These are phyloP conservation scores for Aureobasidium leucospermi DNA, from an alignment of 2,329 filamentous ascomycete species.

Conservation along the genomic window DNA sequence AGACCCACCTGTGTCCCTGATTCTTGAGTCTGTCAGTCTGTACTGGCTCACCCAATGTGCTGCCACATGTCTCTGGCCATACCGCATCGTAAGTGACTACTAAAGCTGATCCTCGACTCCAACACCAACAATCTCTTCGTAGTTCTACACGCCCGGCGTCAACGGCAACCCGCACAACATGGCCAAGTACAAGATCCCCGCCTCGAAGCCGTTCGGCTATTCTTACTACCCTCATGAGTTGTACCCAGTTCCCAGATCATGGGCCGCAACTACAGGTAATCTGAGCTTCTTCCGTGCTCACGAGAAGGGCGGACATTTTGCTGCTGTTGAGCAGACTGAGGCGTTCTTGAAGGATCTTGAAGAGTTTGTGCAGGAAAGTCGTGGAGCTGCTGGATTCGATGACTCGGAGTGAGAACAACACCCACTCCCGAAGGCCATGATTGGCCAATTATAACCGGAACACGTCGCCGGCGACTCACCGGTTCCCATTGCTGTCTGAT, in stretches of 20 bases:
- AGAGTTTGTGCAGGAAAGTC: constrained; percentile 21
- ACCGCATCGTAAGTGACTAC: constrained; percentile 27
- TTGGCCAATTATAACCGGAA: no score
- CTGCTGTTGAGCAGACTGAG: constrained; percentile 30
- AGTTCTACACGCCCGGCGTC: neutral
- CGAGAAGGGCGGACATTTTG: constrained; percentile 34
- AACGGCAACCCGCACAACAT: neutral
- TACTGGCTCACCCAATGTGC: constrained; percentile 47
- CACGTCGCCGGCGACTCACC: no score
- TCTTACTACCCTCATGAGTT: constrained; percentile 39
- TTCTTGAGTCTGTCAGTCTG: constrained; percentile 43
- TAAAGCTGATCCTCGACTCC: neutral
- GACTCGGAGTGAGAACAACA: neutral
- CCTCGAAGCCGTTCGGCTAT: constrained; percentile 36
- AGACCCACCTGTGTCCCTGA: constrained; percentile 32
- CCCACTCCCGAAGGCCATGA: no score
- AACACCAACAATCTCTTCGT: neutral
- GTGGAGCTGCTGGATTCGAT: neutral
- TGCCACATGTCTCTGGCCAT: constrained; percentile 40
- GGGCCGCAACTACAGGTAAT: constrained; percentile 32
- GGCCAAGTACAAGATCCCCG: constrained; percentile 13
- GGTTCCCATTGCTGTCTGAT: no score
- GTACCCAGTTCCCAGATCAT: constrained; percentile 30
- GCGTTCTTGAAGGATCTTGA: constrained; percentile 28
- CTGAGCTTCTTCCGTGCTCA: constrained; percentile 34